phyloP scores from a whole-genome alignment of 2,329 filamentous ascomycete species.

The Pseudogymnoascus sp. region DNA sequence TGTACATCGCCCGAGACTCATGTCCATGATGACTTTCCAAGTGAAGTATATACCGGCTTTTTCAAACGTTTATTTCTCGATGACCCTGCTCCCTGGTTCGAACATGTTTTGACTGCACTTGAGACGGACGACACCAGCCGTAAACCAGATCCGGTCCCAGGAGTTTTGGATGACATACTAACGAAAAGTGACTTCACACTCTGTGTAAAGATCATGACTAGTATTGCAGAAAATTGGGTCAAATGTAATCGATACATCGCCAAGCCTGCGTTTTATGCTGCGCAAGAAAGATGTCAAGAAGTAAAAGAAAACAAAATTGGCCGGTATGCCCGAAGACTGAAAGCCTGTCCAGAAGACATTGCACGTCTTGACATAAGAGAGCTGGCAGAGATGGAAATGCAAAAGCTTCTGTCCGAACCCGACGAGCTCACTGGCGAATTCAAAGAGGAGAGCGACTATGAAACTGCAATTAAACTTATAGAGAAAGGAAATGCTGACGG shows the following conservation, averaged over 20 bases:
- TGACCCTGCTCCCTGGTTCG: too few relatives aligned
- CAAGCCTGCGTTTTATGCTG: conserved; percentile 10
- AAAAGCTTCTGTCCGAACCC: conserved; percentile 14
- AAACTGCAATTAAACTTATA: conserved; percentile 12
- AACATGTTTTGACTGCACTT: too few relatives aligned
- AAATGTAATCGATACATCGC: conserved; percentile 11
- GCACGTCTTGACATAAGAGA: conserved; percentile 14
- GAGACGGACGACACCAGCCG: too few relatives aligned
- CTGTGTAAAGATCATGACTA: conserved; percentile 14
- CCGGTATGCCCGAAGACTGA: not conserved
- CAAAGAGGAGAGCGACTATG: conserved; percentile 16
- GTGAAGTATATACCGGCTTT: too few relatives aligned
- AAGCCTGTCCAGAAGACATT: too few relatives aligned
- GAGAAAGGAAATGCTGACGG: conserved; percentile 16
- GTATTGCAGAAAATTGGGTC: conserved; percentile 12
- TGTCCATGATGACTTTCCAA: not conserved
- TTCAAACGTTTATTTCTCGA: too few relatives aligned
- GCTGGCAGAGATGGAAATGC: conserved; percentile 12
- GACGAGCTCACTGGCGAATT: conserved; percentile 17
- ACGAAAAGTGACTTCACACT: not conserved
- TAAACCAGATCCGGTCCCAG: conserved; percentile 11
- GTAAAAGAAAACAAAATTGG: too few relatives aligned
- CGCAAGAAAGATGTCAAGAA: too few relatives aligned
- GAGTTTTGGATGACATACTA: conserved; percentile 10
- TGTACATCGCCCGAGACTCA: not conserved